Evolutionary conservation across 83 land plant species (phyloP), one percentile per base, ranked within the genome.

Genomic region (Isoetes engelmannii): DNA sequence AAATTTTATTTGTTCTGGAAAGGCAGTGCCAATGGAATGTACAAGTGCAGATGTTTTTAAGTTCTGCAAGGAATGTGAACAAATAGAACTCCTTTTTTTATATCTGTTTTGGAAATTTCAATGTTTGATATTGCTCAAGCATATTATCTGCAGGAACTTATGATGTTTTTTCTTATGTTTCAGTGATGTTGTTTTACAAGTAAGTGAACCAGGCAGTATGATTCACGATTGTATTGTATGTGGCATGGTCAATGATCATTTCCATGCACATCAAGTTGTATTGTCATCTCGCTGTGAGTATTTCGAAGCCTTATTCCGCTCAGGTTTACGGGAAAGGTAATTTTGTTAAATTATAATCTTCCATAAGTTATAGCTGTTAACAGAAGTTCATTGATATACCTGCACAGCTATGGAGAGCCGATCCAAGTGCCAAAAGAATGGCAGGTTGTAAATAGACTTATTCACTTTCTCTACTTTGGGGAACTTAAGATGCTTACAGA

Each of bases 251-350:
- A 53, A 46, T 42, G 79, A 84, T 8, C 91, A 92, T 61, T 61
- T 81, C 10, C 97, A 89, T 79, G 87, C 70, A 21, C 97, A 92
- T 70, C 78, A 84, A 64, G 76, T 83, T 44, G 77, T 92, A 57
- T 73, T 92, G 71, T 75, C 78, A 46, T 74, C 83, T 43, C 81
- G 77, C 41, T 89, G 91, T 75, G 83, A 77, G 68, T 92, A 89
- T 73, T 60, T 89, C 50, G 78, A 72, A 41, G 97, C 86, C 18
- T 69, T 86, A 47, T 89, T 92, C 45, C 81, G 80, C 18, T 89
- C 91, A 56, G 97, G 94, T 68, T 89, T 92, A 94, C 84, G 85
- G 12, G 97, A 92, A 65, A 92, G 91, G 97, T 86, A 28, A 28
- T 28, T 0, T 28, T 28, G 37, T 2, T 28, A 28, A 28, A 28